These are phyloP conservation scores for Grifola frondosa DNA, from an alignment of 1,284 basidiomycete genomes.

Conservation along the genomic window DNA sequence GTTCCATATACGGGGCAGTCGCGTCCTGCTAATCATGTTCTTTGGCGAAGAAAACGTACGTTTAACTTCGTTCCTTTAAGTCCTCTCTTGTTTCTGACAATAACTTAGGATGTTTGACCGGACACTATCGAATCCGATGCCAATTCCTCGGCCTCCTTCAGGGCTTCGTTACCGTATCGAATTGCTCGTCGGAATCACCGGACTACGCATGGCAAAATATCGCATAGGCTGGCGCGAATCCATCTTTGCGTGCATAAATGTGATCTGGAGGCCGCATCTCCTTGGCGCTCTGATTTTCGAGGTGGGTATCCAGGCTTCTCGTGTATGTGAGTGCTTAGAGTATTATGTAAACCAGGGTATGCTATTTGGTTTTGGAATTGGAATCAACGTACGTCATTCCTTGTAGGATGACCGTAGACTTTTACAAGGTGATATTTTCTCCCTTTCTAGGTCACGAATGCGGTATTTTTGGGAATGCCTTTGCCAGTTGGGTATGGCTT, in stretches of 20 bases:
- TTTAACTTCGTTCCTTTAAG: conserved; percentile 1
- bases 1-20: conserved; percentile 52
- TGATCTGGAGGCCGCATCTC: conserved; percentile 66
- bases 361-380: conserved; percentile 68
- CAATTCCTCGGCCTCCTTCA: conserved; percentile 33
- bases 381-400: conserved; percentile 57
- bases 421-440: not conserved
- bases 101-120: conserved; percentile 74
- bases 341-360: conserved; percentile 38
- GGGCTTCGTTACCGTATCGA: conserved; percentile 58
- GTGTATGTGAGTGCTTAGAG: not conserved
- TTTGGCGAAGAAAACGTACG: conserved; percentile 67
- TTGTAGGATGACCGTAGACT: not conserved
- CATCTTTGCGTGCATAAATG: conserved; percentile 44
- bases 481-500: conserved; percentile 60
- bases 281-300: conserved; percentile 55
- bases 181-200: conserved; percentile 65
- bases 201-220: conserved; percentile 57
- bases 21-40: conserved; percentile 53
- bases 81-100: too few relatives aligned
- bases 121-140: conserved; percentile 45
- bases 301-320: conserved; percentile 29
- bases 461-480: conserved; percentile 62
- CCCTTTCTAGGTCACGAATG: conserved; percentile 56
- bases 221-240: conserved; percentile 51